Conservation (phyloP, 768 basidiomycete genomes). For the Fomitopsis pulvina region DNA sequence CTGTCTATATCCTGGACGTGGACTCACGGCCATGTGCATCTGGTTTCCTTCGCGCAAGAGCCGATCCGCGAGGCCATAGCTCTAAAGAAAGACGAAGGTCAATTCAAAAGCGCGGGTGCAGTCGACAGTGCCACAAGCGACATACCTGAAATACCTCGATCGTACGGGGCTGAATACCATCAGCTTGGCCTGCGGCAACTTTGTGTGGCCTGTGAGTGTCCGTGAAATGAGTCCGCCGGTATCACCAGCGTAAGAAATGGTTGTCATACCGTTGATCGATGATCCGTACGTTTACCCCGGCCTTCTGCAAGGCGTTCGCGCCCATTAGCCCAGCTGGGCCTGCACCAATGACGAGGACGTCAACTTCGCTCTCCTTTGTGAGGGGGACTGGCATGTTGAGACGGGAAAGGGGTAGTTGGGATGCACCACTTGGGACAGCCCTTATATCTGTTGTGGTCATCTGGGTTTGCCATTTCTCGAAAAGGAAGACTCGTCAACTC, state of each 20-base stretch:
- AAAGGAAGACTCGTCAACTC: constrained; percentile 8
- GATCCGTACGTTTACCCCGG: constrained; percentile 53
- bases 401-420: no score
- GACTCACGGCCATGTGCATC: constrained; percentile 56
- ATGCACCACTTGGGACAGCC: no score
- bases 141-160: constrained; percentile 44
- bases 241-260: constrained; percentile 11
- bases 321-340: constrained; percentile 65
- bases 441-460: constrained; percentile 10
- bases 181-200: constrained; percentile 44
- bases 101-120: no score
- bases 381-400: constrained; percentile 5
- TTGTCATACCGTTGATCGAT: constrained; percentile 49
- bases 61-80: constrained; percentile 68
- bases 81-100: constrained; percentile 32
- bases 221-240: constrained; percentile 30
- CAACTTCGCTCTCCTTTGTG: constrained; percentile 35
- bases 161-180: constrained; percentile 50
- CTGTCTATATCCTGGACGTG: not conserved
- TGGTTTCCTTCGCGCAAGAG: constrained; percentile 59
- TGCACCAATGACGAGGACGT: constrained; percentile 58
- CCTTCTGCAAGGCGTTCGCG: constrained; percentile 50
- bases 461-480: constrained; percentile 12
- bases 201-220: constrained; percentile 24
- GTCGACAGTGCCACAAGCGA: no score